phyloP scores from a whole-genome alignment of 2,329 filamentous ascomycete species.

The Pseudogymnoascus sp. region DNA sequence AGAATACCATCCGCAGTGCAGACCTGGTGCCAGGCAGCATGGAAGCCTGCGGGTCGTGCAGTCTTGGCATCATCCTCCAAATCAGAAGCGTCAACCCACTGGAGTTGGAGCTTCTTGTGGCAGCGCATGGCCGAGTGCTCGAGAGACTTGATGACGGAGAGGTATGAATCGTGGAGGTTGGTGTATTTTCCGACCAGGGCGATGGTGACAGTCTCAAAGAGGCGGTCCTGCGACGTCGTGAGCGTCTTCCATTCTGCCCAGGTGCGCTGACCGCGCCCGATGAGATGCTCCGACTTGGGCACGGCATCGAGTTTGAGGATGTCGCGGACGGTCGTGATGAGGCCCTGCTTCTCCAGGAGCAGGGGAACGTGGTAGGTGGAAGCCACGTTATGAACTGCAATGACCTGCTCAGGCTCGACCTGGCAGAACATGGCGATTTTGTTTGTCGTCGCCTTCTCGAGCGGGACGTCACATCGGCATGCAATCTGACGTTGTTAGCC shows the following conservation, averaged over 20 bases:
- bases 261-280: slow-evolving; percentile 55
- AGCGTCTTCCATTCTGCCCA: slow-evolving; percentile 73
- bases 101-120: slow-evolving; percentile 65
- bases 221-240: slow-evolving; percentile 56
- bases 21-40: slow-evolving; percentile 78
- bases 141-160: slow-evolving; percentile 74
- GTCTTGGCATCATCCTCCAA: slow-evolving; percentile 60
- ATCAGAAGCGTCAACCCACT: slow-evolving; percentile 77
- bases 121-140: slow-evolving; percentile 90
- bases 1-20: slow-evolving; percentile 58
- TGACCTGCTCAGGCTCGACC: slow-evolving; percentile 73
- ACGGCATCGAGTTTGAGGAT: slow-evolving; percentile 57
- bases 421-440: slow-evolving; percentile 90
- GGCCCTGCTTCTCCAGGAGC: slow-evolving; percentile 74
- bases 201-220: slow-evolving; percentile 65
- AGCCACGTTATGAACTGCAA: slow-evolving; percentile 81
- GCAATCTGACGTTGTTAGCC: slow-evolving; percentile 54
- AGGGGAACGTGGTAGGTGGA: slow-evolving; percentile 92
- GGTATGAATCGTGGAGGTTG: slow-evolving; percentile 74
- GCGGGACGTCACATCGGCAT: slow-evolving; percentile 73
- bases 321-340: slow-evolving; percentile 57
- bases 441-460: slow-evolving; percentile 64
- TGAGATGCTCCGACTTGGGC: slow-evolving; percentile 42
- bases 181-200: slow-evolving; percentile 90
- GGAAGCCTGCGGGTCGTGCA: slow-evolving; percentile 60